These are phyloP conservation scores for Dipteronia dyeriana DNA, from an alignment of 345 rosid species.

Conservation along the genomic window DNA sequence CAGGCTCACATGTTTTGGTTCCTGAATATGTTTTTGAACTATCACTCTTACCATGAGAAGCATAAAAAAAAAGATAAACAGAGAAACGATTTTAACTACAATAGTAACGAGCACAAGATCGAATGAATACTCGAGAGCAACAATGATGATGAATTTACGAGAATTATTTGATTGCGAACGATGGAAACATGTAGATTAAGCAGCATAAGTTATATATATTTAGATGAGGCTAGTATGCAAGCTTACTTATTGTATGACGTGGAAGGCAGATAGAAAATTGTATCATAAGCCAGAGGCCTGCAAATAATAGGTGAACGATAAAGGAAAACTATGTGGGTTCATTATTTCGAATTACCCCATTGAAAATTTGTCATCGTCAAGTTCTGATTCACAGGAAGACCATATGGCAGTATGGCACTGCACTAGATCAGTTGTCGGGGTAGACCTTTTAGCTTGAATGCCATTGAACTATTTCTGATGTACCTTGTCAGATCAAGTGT, in stretches of 20 bases:
- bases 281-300: conserved; percentile 1
- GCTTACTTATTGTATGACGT: background rate
- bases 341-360: background rate
- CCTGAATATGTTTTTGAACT: no score
- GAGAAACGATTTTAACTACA: no score
- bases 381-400: background rate
- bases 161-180: no score
- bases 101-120: no score
- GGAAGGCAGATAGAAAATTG: conserved; percentile 9
- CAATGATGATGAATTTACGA: no score
- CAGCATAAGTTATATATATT: background rate
- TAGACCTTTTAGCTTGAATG: background rate
- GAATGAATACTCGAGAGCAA: no score
- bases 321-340: background rate
- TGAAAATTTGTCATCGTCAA: background rate
- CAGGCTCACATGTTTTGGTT: no score
- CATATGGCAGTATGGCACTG: background rate
- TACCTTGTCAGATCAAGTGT: conserved; percentile 3
- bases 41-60: no score
- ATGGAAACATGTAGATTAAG: no score
- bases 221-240: background rate
- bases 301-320: conserved; percentile 9
- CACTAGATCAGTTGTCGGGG: conserved; percentile 5
- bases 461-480: conserved; percentile 1
- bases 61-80: no score